Base-by-base conservation (phyloP, 768 basidiomycete species). In the Leucosporidium yakuticum region DNA sequence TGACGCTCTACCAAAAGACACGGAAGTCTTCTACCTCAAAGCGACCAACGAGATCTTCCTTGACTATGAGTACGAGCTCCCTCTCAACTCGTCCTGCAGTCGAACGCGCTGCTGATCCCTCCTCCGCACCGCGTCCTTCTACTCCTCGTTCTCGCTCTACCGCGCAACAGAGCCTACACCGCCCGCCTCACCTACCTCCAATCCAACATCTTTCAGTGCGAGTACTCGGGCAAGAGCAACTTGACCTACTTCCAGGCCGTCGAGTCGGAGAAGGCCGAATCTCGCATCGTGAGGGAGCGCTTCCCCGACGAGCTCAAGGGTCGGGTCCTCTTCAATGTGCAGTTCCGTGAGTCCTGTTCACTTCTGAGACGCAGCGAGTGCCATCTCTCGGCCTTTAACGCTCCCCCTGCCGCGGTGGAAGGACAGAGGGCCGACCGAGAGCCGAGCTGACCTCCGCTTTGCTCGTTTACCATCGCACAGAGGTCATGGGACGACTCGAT, bases 31-130 rank as follows among this genome's bases (percentile, higher is more conserved):
- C 81, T 94, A 90, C 82, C 87, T 98, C 77, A 82, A 86, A 71
- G 87, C 91, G 79, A 98, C 95, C 4, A 95, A 94, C 77, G 95
- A 98, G 85, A 90, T 98, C 80, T 98, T 98, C 79, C 87, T 91
- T 72, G 87, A 87, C 77, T 98, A 96, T 78, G 93, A 96, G 94
- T 96, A 77, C 77, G 90, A 84, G 36, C 51, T 61, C 14, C 17
- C 44, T 27, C 55, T 32, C 55, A 31, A 11, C 27, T 56, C 8
- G 9, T 29, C 4, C 31, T 20, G 14, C 31, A 27, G 29, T 15
- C 29, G 9, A 14, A 15, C 27, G 31, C 60, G 36, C 14, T 32
- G 19, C 32, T 48, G 27, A 20, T 29, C 20, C 44, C 48, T 34
- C 32, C 32, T 25, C 44, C 51, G 63, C 55, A 67, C 59, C 58